Base-by-base conservation (phyloP, 306 rosid genomes). In the Quercus wislizeni region DNA sequence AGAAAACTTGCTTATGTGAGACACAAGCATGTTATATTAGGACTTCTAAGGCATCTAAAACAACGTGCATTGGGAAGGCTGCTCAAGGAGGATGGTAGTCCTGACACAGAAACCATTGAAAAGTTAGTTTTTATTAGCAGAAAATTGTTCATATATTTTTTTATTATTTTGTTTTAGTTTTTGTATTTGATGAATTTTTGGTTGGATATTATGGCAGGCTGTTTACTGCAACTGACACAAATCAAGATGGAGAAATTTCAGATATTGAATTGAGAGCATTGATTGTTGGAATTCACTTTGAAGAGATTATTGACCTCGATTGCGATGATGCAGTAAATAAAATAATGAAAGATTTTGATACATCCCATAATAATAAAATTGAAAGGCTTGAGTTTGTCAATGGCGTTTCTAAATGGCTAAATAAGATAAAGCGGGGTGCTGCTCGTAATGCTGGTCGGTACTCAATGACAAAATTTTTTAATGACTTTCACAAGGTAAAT, bases 11-110 rank as follows among this genome's bases (percentile, higher is more conserved):
- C 56, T 5, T 93, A 84, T 86, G 91, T 87, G 57, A 90, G 79
- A 75, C 97, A 86, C 84, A 96, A 86, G 70, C 97, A 87, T 81
- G 90, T 91, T 71, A 93, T 92, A 67, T 88, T 91, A 58, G 97
- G 93, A 76, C 72, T 96, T 74, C 67, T 93, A 73, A 86, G 2
- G 80, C 86, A 90, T 88, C 76, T 96, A 17, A 91, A 82, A 88
- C 49, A 80, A 83, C 89, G 19, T 30, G 81, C 96, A 21, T 65
- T 90, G 70, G 98, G 92, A 83, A 90, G 78, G 84, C 86, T 95
- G 69, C 86, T 96, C 59, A 76, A 7, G 6, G 94, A 90, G 0
- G 51, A 89, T 38, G 98, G 97, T 71, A 74, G 90, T 70, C 98
- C 97, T 49, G 76, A 93, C 61, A 21, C 4, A 85, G 90, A 74